phyloP scores from a whole-genome alignment of 2,329 filamentous ascomycete species.

The Acephala macrosclerotiorum region DNA sequence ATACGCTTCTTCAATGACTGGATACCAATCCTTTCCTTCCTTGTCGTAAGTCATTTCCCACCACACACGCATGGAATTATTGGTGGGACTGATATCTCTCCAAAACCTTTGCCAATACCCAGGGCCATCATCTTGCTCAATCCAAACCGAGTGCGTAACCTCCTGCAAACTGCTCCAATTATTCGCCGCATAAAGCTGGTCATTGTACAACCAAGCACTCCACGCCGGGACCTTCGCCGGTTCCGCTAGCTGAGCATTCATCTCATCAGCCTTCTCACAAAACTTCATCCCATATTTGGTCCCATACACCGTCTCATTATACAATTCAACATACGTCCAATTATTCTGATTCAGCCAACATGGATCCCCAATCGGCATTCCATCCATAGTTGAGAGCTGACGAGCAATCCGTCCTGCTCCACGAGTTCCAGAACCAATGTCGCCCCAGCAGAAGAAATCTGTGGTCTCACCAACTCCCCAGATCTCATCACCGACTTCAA shows the following conservation, averaged over 20 bases:
- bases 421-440: constrained; percentile 10
- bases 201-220: constrained; percentile 16
- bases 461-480: constrained; percentile 14
- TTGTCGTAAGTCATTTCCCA: constrained; percentile 3
- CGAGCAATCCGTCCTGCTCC: constrained; percentile 9
- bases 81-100: constrained; percentile 15
- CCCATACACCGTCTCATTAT: constrained; percentile 12
- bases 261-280: constrained; percentile 9
- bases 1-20: constrained; percentile 10
- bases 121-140: not conserved
- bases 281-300: constrained; percentile 10
- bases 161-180: constrained; percentile 12
- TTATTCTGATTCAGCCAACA: constrained; percentile 18
- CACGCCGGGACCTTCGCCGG: constrained; percentile 9
- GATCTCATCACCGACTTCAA: not conserved
- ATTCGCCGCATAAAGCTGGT: constrained; percentile 10
- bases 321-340: constrained; percentile 12
- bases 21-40: constrained; percentile 11
- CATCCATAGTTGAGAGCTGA: constrained; percentile 2
- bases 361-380: constrained; percentile 6
- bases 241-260: constrained; percentile 1
- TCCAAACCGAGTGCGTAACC: constrained; percentile 11
- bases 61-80: constrained; percentile 16
- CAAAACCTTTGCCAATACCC: constrained; percentile 17
- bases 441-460: constrained; percentile 12